A percentile compares a stretch with the other conserved stretches of the same genome.
phyloP scores from a whole-genome alignment of 257 asterid species.

The Solanum boliviense region DNA sequence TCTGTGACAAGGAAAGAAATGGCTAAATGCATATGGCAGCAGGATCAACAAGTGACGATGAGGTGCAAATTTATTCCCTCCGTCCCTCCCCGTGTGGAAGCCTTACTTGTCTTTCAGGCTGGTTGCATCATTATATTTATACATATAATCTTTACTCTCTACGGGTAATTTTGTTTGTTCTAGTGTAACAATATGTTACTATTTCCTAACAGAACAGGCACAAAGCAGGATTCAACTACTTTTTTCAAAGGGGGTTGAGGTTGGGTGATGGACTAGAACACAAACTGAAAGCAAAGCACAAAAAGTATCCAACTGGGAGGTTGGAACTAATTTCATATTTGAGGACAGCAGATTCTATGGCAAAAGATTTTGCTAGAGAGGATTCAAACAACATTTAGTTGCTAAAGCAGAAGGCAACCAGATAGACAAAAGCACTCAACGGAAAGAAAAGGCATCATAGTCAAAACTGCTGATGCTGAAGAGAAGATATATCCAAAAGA shows the following conservation, averaged over 20 bases:
- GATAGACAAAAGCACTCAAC: neutral
- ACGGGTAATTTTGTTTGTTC: neutral
- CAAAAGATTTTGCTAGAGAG: neutral
- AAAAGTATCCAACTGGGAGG: neutral
- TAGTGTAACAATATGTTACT: neutral
- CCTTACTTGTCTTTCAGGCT: neutral
- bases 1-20: neutral
- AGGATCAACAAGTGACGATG: neutral
- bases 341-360: neutral
- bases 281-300: neutral
- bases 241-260: neutral
- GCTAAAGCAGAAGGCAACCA: neutral
- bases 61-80: neutral
- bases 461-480: neutral
- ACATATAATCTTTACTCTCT: no score
- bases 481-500: neutral
- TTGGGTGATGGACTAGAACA: neutral
- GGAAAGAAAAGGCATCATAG: neutral
- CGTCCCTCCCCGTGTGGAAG: neutral
- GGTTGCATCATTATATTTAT: neutral
- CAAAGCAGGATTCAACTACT: neutral
- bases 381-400: neutral
- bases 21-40: neutral
- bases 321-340: neutral
- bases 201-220: neutral